A percentile compares a stretch with the other conserved stretches of the same genome.
Evolutionary conservation across 2,329 filamentous ascomycete species (phyloP).

Genomic region (Amylocarpus encephaloides): DNA sequence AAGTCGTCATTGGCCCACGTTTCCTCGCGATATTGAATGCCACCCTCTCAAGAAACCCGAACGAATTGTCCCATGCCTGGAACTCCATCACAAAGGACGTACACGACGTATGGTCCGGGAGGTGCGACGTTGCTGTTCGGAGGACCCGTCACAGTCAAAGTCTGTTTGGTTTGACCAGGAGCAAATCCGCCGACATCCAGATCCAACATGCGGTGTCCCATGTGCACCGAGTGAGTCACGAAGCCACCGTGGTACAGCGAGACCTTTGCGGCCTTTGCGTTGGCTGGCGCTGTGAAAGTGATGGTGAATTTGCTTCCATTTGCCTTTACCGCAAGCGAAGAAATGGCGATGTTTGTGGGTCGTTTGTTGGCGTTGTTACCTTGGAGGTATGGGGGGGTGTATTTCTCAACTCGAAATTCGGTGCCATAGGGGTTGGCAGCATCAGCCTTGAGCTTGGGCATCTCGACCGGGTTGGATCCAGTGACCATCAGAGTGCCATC

Average conservation of each 20-base stretch:
- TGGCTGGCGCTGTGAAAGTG: conserved; percentile 39
- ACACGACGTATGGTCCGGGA: conserved; percentile 54
- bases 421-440: conserved; percentile 45
- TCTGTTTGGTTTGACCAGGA: conserved; percentile 37
- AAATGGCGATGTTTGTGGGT: conserved; percentile 42
- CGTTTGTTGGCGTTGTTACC: conserved; percentile 42
- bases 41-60: conserved; percentile 15
- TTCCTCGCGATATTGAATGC: background rate
- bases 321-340: conserved; percentile 36
- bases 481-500: conserved; percentile 54
- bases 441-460: conserved; percentile 43
- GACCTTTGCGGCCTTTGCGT: conserved; percentile 41
- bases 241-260: conserved; percentile 53
- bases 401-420: conserved; percentile 56
- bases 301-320: conserved; percentile 41
- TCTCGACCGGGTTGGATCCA: conserved; percentile 55
- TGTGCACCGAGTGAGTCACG: conserved; percentile 54
- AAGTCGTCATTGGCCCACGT: conserved; percentile 4
- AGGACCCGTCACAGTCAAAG: conserved; percentile 46
- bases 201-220: conserved; percentile 53
- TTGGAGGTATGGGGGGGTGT: conserved; percentile 53
- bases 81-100: conserved; percentile 40
- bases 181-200: conserved; percentile 44
- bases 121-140: conserved; percentile 49
- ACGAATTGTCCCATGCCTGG: conserved; percentile 30